Evolutionary conservation across 495 filamentous ascomycete genomes (phyloP).

Genomic region (Symbiotaphrina buchneri): DNA sequence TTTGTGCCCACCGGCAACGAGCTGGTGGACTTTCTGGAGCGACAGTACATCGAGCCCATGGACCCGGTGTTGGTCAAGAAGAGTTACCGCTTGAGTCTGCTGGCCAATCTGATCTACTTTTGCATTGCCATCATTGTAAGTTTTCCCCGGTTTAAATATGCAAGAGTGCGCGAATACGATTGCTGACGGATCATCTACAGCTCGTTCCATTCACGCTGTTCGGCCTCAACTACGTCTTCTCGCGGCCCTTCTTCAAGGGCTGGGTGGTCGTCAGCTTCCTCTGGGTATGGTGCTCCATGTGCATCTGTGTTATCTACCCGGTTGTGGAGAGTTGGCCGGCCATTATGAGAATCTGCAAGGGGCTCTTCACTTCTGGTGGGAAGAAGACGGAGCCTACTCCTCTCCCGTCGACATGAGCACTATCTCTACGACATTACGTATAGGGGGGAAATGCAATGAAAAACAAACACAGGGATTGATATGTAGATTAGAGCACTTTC

Average conservation of each 20-base stretch:
- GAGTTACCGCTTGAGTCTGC: constrained; percentile 10
- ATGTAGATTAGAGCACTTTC: too few relatives aligned
- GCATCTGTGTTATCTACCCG: constrained; percentile 20
- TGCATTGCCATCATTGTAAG: constrained; percentile 14
- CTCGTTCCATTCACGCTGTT: constrained; percentile 20
- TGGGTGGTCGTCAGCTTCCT: constrained; percentile 23
- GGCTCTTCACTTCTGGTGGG: too few relatives aligned
- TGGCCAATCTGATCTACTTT: constrained; percentile 13
- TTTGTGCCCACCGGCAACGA: constrained; percentile 12
- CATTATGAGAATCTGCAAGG: too few relatives aligned
- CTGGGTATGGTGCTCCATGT: constrained; percentile 19
- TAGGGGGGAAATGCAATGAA: too few relatives aligned
- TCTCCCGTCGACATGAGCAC: too few relatives aligned
- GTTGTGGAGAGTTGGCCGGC: constrained; percentile 20
- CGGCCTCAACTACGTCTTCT: constrained; percentile 16
- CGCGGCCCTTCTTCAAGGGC: constrained; percentile 15
- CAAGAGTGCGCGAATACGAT: too few relatives aligned
- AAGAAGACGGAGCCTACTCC: too few relatives aligned
- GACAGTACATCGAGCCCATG: constrained; percentile 16
- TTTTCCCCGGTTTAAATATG: too few relatives aligned
- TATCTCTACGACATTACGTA: too few relatives aligned
- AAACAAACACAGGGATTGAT: too few relatives aligned
- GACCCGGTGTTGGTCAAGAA: constrained; percentile 14
- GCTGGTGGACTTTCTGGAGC: constrained; percentile 17
- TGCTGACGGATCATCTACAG: too few relatives aligned